Percentiles rank a stretch among this genome's conserved stretches.
phyloP scores from a whole-genome alignment of 2,329 filamentous ascomycete genomes.

The Akanthomyces muscarius region DNA sequence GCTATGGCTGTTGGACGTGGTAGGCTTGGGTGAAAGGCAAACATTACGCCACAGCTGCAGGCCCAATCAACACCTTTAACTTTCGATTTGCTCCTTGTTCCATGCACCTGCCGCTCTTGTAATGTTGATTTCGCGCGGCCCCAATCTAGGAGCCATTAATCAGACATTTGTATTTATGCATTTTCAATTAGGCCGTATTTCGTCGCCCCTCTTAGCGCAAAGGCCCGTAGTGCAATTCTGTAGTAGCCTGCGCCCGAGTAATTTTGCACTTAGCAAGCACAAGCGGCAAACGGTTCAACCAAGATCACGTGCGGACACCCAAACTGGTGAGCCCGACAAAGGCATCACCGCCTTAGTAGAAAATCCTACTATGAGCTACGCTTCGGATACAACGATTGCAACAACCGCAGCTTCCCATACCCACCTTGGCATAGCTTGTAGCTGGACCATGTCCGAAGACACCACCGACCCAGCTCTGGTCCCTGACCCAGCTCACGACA shows the following conservation, averaged over 20 bases:
- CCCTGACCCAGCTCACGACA: slow-evolving; percentile 29
- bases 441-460: slow-evolving; percentile 33
- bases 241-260: not conserved
- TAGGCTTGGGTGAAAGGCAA: no score
- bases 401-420: slow-evolving; percentile 20
- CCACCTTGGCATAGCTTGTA: slow-evolving; percentile 21
- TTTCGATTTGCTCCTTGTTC: no score
- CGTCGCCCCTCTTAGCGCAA: slow-evolving; percentile 15
- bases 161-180: not conserved
- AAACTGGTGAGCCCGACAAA: slow-evolving; percentile 24
- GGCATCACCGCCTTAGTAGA: slow-evolving; percentile 33
- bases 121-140: no score
- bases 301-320: slow-evolving; percentile 14
- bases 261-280: slow-evolving; percentile 17
- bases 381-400: slow-evolving; percentile 28
- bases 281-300: slow-evolving; percentile 3
- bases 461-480: slow-evolving; percentile 38
- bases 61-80: no score
- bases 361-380: slow-evolving; percentile 15
- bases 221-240: slow-evolving; percentile 14
- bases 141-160: no score
- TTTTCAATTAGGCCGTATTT: not conserved
- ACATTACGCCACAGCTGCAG: no score
- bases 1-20: no score
- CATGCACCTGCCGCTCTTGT: no score